Conservation (phyloP, 2,329 filamentous ascomycete species). For the Ampelomyces quisqualis region DNA sequence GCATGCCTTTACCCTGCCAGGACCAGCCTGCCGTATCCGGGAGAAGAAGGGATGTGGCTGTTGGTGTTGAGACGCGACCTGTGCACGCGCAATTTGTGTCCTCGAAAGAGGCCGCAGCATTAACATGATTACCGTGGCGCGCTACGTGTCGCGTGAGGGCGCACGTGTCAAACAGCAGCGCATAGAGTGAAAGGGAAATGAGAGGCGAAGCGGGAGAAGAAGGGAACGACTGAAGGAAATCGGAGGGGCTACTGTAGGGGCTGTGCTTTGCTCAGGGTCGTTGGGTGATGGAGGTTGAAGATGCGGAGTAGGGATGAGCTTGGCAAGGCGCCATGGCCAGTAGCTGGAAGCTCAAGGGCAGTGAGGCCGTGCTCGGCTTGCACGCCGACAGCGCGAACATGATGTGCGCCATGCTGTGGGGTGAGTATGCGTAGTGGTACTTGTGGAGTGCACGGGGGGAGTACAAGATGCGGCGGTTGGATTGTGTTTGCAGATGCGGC, state of each 20-base stretch:
- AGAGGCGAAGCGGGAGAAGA: constrained; percentile 12
- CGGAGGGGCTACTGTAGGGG: too few species aligned
- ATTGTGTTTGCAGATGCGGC: not conserved
- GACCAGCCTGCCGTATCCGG: constrained; percentile 29
- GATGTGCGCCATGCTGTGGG: not conserved
- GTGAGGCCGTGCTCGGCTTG: not conserved
- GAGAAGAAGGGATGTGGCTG: constrained; percentile 13
- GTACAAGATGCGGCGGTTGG: not conserved
- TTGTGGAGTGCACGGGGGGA: too few species aligned
- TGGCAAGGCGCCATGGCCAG: constrained; percentile 5
- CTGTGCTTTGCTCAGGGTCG: constrained; percentile 2
- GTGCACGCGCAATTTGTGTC: constrained; percentile 17
- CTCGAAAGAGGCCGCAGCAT: constrained; percentile 28
- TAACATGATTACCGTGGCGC: constrained; percentile 32
- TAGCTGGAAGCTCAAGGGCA: not conserved
- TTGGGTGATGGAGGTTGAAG: too few species aligned
- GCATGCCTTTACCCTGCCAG: constrained; percentile 11
- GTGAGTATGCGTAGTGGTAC: too few species aligned
- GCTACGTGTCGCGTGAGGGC: constrained; percentile 26
- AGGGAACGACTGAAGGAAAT: constrained; percentile 9
- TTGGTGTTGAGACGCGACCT: constrained; percentile 21
- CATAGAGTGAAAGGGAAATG: constrained; percentile 15
- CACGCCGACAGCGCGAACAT: not conserved
- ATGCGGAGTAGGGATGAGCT: constrained; percentile 4
- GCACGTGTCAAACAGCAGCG: constrained; percentile 20